Evolutionary conservation across 2,329 filamentous ascomycete species (phyloP).

Genomic region (Monilinia vaccinii-corymbosi): DNA sequence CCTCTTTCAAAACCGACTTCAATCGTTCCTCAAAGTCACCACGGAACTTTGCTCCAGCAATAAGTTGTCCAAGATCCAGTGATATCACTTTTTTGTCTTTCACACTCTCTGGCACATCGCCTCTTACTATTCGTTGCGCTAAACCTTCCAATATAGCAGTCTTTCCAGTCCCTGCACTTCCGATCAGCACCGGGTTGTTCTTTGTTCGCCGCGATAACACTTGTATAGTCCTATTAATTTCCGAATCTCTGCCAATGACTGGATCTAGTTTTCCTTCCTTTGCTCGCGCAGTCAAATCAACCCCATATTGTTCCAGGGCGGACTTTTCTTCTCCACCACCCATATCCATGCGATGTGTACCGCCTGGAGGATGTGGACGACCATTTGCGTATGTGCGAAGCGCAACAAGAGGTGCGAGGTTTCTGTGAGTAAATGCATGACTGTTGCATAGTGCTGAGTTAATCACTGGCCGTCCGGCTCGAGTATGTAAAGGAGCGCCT

Average conservation of each 20-base stretch:
- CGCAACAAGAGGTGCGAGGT: slow-evolving; percentile 33
- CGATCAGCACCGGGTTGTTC: slow-evolving; percentile 83
- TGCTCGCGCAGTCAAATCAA: slow-evolving; percentile 80
- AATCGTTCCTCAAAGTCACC: slow-evolving; percentile 94
- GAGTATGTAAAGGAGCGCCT: slow-evolving; percentile 12
- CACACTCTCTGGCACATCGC: slow-evolving; percentile 91
- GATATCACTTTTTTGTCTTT: slow-evolving; percentile 88
- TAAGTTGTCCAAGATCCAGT: slow-evolving; percentile 82
- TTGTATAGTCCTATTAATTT: slow-evolving; percentile 92
- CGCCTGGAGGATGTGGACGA: slow-evolving; percentile 76
- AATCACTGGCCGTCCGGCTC: slow-evolving; percentile 10
- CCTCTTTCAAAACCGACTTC: slow-evolving; percentile 85
- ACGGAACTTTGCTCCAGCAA: slow-evolving; percentile 90
- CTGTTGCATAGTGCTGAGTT: slow-evolving; percentile 9
- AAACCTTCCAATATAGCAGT: slow-evolving; percentile 88
- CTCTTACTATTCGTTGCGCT: slow-evolving; percentile 79
- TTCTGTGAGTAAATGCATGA: slow-evolving; percentile 15
- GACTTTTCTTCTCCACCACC: slow-evolving; percentile 68
- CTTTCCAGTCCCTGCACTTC: slow-evolving; percentile 76
- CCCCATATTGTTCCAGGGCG: slow-evolving; percentile 81
- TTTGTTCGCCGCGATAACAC: slow-evolving; percentile 88
- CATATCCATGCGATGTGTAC: slow-evolving; percentile 89
- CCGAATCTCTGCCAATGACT: slow-evolving; percentile 84
- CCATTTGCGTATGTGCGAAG: slow-evolving; percentile 56
- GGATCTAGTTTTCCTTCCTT: slow-evolving; percentile 88